Evolutionary conservation across 2,329 filamentous ascomycete species (phyloP).

Genomic region (Colletotrichum sidae): DNA sequence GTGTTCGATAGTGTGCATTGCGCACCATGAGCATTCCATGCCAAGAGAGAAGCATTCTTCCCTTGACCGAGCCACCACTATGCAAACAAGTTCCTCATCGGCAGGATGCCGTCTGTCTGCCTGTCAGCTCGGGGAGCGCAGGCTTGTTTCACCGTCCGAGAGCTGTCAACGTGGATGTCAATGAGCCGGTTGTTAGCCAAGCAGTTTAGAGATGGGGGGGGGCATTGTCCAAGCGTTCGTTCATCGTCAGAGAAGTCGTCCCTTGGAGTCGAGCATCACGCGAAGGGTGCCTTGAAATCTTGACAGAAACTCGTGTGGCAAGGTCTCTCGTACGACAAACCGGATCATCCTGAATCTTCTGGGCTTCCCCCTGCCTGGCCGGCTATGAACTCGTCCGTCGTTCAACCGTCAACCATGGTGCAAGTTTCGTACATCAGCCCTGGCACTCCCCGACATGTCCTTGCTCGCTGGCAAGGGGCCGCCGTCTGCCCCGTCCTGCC

Average conservation of each 20-base stretch:
- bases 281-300: background rate
- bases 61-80: background rate
- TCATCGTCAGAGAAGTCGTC: background rate
- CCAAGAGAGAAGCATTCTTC: conserved; percentile 19
- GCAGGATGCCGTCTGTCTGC: conserved; percentile 2
- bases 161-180: background rate
- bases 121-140: conserved; percentile 10
- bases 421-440: conserved; percentile 3
- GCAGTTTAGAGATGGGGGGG: too few relatives aligned
- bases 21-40: background rate
- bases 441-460: background rate
- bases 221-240: conserved; percentile 32
- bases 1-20: too few relatives aligned
- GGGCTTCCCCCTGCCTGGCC: too few relatives aligned
- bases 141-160: conserved; percentile 5
- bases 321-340: too few relatives aligned
- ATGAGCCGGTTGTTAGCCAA: too few relatives aligned
- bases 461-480: background rate
- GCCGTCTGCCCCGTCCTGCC: background rate
- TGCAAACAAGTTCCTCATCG: background rate
- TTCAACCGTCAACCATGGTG: background rate
- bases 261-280: background rate
- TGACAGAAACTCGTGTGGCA: background rate
- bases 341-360: too few relatives aligned
- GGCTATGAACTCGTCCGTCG: background rate